A percentile compares a stretch with the other conserved stretches of the same genome.
Evolutionary conservation across 2,329 filamentous ascomycete species (phyloP).

Genomic region (Penicillium sp.): DNA sequence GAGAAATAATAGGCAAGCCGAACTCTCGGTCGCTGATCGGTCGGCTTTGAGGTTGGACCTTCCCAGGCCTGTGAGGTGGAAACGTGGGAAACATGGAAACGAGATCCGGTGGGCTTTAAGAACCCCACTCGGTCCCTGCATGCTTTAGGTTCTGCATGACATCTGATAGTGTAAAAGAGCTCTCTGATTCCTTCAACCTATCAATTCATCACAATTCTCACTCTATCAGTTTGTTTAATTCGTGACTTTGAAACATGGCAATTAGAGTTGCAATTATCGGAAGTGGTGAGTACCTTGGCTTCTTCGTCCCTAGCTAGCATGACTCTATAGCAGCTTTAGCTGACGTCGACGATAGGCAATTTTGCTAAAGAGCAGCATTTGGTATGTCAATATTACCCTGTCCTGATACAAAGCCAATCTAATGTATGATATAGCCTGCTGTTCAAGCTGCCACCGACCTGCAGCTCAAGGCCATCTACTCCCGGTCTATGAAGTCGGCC

Average conservation of each 20-base stretch:
- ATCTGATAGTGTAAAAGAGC: slow-evolving; percentile 12
- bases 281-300: slow-evolving; percentile 47
- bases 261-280: slow-evolving; percentile 61
- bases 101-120: slow-evolving; percentile 11
- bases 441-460: slow-evolving; percentile 54
- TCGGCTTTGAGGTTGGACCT: slow-evolving; percentile 27
- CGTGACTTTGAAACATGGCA: slow-evolving; percentile 34
- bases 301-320: background rate
- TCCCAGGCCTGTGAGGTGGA: slow-evolving; percentile 21
- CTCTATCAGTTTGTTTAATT: background rate
- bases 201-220: background rate
- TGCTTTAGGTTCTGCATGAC: slow-evolving; percentile 19
- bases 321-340: slow-evolving; percentile 3
- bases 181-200: background rate
- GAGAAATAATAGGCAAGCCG: slow-evolving; percentile 9
- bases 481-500: slow-evolving; percentile 63
- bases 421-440: slow-evolving; percentile 52
- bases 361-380: slow-evolving; percentile 65
- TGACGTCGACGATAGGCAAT: slow-evolving; percentile 49
- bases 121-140: slow-evolving; percentile 22
- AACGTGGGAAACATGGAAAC: slow-evolving; percentile 7
- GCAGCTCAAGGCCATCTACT: slow-evolving; percentile 63
- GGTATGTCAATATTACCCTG: slow-evolving; percentile 34
- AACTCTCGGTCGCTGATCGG: slow-evolving; percentile 10
- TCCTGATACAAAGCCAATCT: slow-evolving; percentile 5